phyloP scores from a whole-genome alignment of 2,329 filamentous ascomycete species.

The Alternaria arbusti region DNA sequence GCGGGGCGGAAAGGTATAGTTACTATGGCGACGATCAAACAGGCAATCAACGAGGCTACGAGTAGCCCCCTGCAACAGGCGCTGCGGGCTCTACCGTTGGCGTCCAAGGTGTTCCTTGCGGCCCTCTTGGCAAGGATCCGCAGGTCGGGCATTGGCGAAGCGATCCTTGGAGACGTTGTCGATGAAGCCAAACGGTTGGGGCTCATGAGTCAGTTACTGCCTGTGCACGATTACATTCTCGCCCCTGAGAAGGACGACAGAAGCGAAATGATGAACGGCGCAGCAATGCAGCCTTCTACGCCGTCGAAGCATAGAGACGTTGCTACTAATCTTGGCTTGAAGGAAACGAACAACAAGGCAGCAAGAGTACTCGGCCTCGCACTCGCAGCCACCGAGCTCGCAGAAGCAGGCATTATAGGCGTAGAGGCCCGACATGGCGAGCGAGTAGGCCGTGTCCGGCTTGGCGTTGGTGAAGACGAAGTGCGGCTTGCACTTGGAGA shows the following conservation, averaged over 20 bases:
- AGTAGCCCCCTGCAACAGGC: constrained; percentile 91
- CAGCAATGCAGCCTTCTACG: constrained; percentile 13
- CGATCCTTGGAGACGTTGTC: constrained; percentile 84
- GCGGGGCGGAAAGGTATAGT: constrained; percentile 63
- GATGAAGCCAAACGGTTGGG: constrained; percentile 81
- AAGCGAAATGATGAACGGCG: constrained; percentile 10
- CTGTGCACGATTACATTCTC: constrained; percentile 68
- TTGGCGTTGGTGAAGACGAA: constrained; percentile 90
- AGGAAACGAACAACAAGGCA: constrained; percentile 41
- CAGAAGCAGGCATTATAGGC: constrained; percentile 85
- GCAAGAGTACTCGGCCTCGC: constrained; percentile 65
- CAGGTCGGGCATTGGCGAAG: constrained; percentile 84
- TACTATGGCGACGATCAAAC: constrained; percentile 90
- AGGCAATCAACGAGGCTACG: constrained; percentile 93
- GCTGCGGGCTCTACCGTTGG: constrained; percentile 79
- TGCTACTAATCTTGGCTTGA: constrained; percentile 20
- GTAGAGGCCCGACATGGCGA: constrained; percentile 81
- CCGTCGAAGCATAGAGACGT: constrained; percentile 26
- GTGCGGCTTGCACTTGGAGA: constrained; percentile 86
- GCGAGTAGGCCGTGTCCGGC: constrained; percentile 82
- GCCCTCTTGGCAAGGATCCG: constrained; percentile 80
- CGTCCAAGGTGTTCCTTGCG: constrained; percentile 83
- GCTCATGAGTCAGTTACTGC: constrained; percentile 64
- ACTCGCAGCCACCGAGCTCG: constrained; percentile 78
- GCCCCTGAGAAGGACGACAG: constrained; percentile 45